Conservation (phyloP, 345 rosid genomes). For the Eucalyptus fibrosa region DNA sequence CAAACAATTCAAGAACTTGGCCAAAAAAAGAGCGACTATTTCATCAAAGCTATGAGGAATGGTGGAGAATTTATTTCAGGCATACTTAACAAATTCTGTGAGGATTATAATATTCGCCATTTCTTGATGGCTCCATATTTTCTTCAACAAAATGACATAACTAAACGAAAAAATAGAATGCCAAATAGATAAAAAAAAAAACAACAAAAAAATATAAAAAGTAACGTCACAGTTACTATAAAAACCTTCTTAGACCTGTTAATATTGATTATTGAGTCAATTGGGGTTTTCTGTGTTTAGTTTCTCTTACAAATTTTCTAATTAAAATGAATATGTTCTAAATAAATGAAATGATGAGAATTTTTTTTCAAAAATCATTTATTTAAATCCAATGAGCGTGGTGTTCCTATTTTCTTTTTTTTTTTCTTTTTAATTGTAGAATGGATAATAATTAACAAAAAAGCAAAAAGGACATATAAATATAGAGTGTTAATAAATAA, state of each 20-base stretch:
- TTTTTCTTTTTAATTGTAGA: neutral
- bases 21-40: too few species aligned
- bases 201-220: too few species aligned
- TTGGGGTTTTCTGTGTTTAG: neutral
- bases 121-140: neutral
- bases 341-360: neutral
- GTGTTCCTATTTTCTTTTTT: neutral
- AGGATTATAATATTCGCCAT: neutral
- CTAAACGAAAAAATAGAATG: neutral
- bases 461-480: too few species aligned
- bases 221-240: fast-evolving
- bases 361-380: too few species aligned
- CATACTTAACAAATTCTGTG: neutral
- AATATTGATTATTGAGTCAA: neutral
- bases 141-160: neutral
- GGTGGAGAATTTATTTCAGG: neutral
- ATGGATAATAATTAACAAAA: neutral
- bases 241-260: neutral
- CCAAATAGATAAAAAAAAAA: neutral
- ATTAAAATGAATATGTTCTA: neutral
- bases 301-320: too few species aligned
- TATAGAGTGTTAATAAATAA: too few species aligned
- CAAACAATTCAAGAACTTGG: neutral
- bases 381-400: too few species aligned
- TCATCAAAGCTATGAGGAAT: neutral